Evolutionary conservation across 352 stramenopile genomes (phyloP).

Genomic region (Stephanocyclus meneghinianus): DNA sequence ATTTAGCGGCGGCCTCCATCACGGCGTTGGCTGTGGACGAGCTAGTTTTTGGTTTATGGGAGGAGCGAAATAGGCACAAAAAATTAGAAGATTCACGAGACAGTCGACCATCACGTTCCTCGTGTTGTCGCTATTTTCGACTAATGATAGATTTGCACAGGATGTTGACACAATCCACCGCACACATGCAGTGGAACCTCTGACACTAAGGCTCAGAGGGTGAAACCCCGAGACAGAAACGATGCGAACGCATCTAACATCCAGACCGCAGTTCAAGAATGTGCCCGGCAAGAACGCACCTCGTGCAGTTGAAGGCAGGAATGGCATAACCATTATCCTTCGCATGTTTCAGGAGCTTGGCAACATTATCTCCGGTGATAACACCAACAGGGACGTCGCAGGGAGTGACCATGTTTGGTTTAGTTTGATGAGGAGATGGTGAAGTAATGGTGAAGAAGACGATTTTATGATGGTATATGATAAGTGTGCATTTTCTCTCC

Average conservation of each 20-base stretch:
- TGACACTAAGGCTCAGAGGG: no score
- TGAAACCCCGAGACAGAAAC: no score
- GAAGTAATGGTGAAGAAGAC: not conserved
- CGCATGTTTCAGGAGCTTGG: conserved; percentile 79
- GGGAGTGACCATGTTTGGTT: conserved; percentile 35
- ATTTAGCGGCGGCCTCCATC: conserved; percentile 92
- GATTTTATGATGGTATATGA: not conserved
- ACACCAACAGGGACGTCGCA: conserved; percentile 67
- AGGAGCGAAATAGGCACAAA: not conserved
- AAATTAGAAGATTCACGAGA: not conserved
- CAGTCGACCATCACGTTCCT: not conserved
- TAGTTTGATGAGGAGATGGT: not conserved
- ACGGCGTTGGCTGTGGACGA: conserved; percentile 92
- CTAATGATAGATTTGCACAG: no score
- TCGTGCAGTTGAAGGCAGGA: conserved; percentile 94
- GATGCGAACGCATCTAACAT: not conserved
- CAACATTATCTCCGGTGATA: conserved; percentile 77
- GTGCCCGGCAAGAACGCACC: conserved; percentile 39
- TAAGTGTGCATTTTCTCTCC: not conserved
- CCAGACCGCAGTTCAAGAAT: not conserved
- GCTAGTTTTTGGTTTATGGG: conserved; percentile 31
- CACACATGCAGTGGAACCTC: no score
- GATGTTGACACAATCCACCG: no score
- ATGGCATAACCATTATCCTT: conserved; percentile 91
- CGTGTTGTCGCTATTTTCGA: no score